Evolutionary conservation across 495 filamentous ascomycete genomes (phyloP).

Genomic region (Alectoria sarmentosa): DNA sequence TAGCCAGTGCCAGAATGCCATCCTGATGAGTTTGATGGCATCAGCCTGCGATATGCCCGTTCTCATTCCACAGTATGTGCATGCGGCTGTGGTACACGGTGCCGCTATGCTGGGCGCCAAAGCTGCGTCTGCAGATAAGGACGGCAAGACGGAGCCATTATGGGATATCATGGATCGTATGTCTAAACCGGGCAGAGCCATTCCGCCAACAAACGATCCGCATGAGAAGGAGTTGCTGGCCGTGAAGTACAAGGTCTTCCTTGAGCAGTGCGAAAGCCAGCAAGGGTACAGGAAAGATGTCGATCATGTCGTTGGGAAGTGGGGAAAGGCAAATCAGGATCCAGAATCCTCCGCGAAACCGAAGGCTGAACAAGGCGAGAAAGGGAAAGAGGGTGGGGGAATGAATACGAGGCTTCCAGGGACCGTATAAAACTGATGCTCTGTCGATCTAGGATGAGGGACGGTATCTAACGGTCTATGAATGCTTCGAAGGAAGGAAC

Average conservation of each 20-base stretch:
- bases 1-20: conserved; percentile 90
- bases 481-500: not conserved
- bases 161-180: conserved; percentile 98
- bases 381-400: conserved; percentile 17
- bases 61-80: conserved; percentile 81
- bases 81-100: conserved; percentile 93
- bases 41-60: conserved; percentile 88
- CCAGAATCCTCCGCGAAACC: conserved; percentile 12
- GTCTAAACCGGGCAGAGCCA: conserved; percentile 84
- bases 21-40: conserved; percentile 85
- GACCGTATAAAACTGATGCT: not conserved
- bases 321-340: conserved; percentile 26
- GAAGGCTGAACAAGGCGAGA: conserved; percentile 16
- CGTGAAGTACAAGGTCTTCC: conserved; percentile 72
- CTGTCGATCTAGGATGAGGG: not conserved
- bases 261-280: conserved; percentile 58
- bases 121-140: conserved; percentile 67
- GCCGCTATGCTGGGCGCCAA: conserved; percentile 97
- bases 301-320: conserved; percentile 49
- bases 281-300: conserved; percentile 55
- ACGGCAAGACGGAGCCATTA: conserved; percentile 75
- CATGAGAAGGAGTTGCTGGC: conserved; percentile 71
- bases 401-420: conserved; percentile 16
- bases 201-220: conserved; percentile 59
- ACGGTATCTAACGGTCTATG: not conserved